phyloP scores from a whole-genome alignment of 257 asterid genomes.

The Salvia rosmarinus region DNA sequence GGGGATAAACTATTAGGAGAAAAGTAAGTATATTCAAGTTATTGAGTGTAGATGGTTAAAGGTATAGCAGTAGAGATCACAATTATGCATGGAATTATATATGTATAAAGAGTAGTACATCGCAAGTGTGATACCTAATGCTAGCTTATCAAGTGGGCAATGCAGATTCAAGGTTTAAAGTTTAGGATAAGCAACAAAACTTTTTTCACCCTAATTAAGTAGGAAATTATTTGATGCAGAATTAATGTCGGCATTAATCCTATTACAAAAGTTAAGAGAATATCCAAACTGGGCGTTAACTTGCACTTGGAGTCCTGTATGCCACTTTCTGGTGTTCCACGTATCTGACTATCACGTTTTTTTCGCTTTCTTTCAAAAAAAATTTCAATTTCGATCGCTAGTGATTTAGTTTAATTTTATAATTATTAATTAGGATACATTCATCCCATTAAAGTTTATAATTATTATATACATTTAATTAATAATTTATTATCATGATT shows the following conservation, averaged over 20 bases:
- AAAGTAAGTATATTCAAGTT: neutral
- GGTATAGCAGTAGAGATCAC: neutral
- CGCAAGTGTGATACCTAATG: neutral
- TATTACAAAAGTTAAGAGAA: neutral
- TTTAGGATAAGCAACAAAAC: conserved; percentile 9
- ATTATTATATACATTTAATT: no score
- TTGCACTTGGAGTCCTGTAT: no score
- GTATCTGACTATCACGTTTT: no score
- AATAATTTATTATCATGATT: no score
- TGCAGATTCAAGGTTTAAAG: neutral
- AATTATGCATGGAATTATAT: conserved; percentile 3
- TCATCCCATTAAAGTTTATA: no score
- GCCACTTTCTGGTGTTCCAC: no score
- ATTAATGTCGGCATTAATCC: neutral
- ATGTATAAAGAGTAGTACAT: conserved; percentile 23
- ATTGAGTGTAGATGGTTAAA: no score
- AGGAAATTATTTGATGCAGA: conserved; percentile 5
- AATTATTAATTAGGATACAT: no score
- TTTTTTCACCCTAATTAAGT: neutral
- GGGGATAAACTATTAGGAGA: conserved; percentile 1
- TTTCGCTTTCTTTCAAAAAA: no score
- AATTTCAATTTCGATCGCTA: no score
- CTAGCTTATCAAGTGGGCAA: neutral
- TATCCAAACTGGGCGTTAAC: neutral
- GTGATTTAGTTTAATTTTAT: no score